Conservation (phyloP, 208 protist species). For the Porcisia hertigi region DNA sequence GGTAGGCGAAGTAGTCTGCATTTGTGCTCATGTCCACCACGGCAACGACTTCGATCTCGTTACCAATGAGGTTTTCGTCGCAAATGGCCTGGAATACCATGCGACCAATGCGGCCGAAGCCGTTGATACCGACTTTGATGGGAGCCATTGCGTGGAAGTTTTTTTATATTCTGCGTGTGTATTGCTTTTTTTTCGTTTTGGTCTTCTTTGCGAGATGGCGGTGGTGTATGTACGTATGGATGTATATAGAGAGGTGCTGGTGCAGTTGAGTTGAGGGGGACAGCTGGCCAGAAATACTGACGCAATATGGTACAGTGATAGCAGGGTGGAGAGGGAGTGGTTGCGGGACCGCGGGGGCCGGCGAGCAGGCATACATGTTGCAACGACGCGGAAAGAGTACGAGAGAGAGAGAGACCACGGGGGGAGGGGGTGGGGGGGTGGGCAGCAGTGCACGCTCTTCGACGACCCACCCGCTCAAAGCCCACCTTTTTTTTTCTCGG, state of each 20-base stretch:
- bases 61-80: conserved; percentile 64
- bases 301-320: not conserved
- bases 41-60: conserved; percentile 91
- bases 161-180: not conserved
- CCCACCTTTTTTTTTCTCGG: not conserved
- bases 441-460: not conserved
- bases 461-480: no score
- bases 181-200: no score
- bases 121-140: conserved; percentile 96
- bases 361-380: not conserved
- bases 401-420: not conserved
- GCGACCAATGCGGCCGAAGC: conserved; percentile 98
- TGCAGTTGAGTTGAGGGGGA: conserved; percentile 4
- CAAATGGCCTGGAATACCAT: conserved; percentile 95
- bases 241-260: not conserved
- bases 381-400: not conserved
- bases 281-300: not conserved
- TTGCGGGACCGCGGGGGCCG: not conserved
- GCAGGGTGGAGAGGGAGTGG: conserved; percentile 1
- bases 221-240: no score
- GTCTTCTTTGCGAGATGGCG: no score
- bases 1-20: conserved; percentile 96
- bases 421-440: not conserved
- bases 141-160: conserved; percentile 35
- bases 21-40: conserved; percentile 98